Base-by-base conservation (phyloP, 768 basidiomycete genomes). In the Trametes cingulata region DNA sequence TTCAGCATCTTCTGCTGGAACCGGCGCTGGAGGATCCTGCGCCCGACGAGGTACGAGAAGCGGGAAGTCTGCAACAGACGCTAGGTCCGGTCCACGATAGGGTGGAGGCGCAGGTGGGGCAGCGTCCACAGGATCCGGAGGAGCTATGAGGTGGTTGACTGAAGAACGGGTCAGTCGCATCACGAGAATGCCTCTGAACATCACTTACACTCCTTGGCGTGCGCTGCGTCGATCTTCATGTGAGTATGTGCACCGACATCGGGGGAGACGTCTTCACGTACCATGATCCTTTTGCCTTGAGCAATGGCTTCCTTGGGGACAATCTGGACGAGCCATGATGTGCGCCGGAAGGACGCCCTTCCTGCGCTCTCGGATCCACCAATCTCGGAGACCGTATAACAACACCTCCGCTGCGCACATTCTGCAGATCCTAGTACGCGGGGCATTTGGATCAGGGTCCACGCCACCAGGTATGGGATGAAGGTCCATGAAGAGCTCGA, bases 351-450 rank as follows among this genome's bases (percentile, higher is more conserved):
- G 71, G 63, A 82, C 80, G 15, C 87, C 90, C 66, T 85, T 88
- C 73, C 78, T 80, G 27, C 91, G 82, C 72, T 93, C 90, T 50
- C 87, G 77, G 35, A 92, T 74, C 90, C 91, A 93, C 91, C 91
- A 93, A 39, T 87, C 89, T 61, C 80, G 84, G 43, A 93, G 68
- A 12, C 91, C 91, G 78, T 85, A 90, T 2, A 92, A 75, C 17
- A 93, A 76, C 2, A 91, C 80, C 69, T 92, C 90, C 0, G 85
- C 78, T 1, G 91, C 88, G 68, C 91, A 93, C 41, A 83, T 72
- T 62, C 91, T 77, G 69, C 91, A 93, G 42, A 87, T 83, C 48
- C 77, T 80, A 46, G 71, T 78, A 22, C 86, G 82, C n/a, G 87
- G 83, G 2, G 82, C 79, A 24, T 78, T 77, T 3, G 85, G 79